Base-by-base conservation (phyloP, 495 filamentous ascomycete species). In the Chaetomium cochliodes region DNA sequence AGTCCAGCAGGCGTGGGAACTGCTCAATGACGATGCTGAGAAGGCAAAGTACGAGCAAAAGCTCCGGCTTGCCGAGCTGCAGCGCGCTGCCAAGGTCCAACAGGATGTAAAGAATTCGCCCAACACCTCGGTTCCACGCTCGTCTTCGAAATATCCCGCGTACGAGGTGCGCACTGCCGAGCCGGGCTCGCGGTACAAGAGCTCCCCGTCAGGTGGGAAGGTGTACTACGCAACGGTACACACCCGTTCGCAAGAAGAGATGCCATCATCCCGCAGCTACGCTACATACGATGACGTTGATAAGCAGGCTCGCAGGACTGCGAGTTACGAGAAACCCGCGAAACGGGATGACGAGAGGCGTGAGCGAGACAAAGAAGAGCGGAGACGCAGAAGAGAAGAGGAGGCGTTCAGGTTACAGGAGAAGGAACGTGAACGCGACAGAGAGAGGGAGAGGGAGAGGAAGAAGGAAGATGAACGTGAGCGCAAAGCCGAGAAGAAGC, bases 1-100 rank as follows among this genome's bases (percentile, higher is more conserved):
- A 75, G 91, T 98, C 39, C 93, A 97, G 75, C 85, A 92, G 66
- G 92, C 94, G 53, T 98, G 96, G 74, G 94, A 98, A 77, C 80
- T 96, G 16, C 85, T 98, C 51, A 92, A 87, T 71, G 90, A 97
- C 73, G 89, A 92, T 30, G 79, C 77, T 3, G 85, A 85, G 64
- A 82, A 91, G 67, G 69, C 79, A 58, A 86, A 85, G 63, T 96
- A 97, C 76, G 92, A 98, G 75, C 86, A 90, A 37, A 84, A 88
- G 72, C 81, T 89, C 46, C 84, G 81, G 70, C 75, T 93, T 47
- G 73, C 77, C 50, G 82, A 90, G 74, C 64, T 79, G 68, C 74
- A 64, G 47, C 63, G 63, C 33, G 62, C 62, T 42, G 54, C 57
- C 49, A 67, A 64, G 42, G 55, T 62, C 18, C 72, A 60, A 33